A percentile compares a stretch with the other conserved stretches of the same genome.
phyloP scores from a whole-genome alignment of 2,329 filamentous ascomycete species.

The Phialocephala subalpina region DNA sequence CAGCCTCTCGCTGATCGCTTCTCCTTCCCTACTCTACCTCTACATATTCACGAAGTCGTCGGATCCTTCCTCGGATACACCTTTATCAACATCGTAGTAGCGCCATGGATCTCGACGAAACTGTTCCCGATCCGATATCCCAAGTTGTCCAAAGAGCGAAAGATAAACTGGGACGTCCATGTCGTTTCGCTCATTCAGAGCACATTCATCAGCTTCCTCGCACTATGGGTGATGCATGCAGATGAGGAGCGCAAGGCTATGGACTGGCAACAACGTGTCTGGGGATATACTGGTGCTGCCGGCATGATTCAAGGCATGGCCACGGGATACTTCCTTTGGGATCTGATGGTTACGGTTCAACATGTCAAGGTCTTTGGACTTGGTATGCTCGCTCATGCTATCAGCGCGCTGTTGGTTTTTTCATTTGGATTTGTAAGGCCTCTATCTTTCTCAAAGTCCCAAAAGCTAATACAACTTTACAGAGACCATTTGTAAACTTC shows the following conservation, averaged over 20 bases:
- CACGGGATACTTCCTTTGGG: slow-evolving; percentile 86
- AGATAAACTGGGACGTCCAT: slow-evolving; percentile 85
- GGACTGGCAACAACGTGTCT: slow-evolving; percentile 73
- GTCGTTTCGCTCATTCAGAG: slow-evolving; percentile 86
- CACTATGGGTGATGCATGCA: slow-evolving; percentile 75
- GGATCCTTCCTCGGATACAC: slow-evolving; percentile 74
- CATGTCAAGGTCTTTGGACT: slow-evolving; percentile 71
- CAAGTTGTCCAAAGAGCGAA: slow-evolving; percentile 66
- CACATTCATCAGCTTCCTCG: slow-evolving; percentile 73
- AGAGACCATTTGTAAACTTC: slow-evolving; percentile 87
- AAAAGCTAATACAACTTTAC: slow-evolving; percentile 29
- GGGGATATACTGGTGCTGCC: slow-evolving; percentile 77
- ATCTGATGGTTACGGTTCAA: slow-evolving; percentile 73
- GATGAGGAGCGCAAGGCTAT: slow-evolving; percentile 75
- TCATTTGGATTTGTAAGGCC: slow-evolving; percentile 82
- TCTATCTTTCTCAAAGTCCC: slow-evolving; percentile 36
- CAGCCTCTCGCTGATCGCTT: slow-evolving; percentile 71
- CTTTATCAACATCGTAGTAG: slow-evolving; percentile 69
- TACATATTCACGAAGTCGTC: slow-evolving; percentile 81
- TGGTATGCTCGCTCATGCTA: slow-evolving; percentile 74
- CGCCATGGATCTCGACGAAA: slow-evolving; percentile 69
- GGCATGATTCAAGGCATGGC: slow-evolving; percentile 81
- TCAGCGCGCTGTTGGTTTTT: slow-evolving; percentile 78
- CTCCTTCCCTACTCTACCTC: slow-evolving; percentile 70
- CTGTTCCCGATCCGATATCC: slow-evolving; percentile 72